Conservation (phyloP, 2,329 filamentous ascomycete species). For the Diplodia scrobiculata region DNA sequence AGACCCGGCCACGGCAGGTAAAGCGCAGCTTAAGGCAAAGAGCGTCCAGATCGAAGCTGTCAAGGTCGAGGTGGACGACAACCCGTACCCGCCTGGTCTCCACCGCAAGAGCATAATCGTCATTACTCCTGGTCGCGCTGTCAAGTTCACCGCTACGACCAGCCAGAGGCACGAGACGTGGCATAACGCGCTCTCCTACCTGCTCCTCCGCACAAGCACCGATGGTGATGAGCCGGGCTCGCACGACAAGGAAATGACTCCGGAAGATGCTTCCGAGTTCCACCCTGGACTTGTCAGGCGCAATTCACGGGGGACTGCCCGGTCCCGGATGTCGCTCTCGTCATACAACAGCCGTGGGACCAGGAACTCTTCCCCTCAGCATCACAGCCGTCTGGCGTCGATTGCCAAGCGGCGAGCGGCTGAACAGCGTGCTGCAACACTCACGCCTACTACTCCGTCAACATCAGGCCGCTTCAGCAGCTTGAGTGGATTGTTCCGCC, state of each 20-base stretch:
- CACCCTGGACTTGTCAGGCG: constrained; percentile 64
- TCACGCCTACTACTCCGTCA: constrained; percentile 43
- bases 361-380: constrained; percentile 43
- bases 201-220: constrained; percentile 72
- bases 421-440: constrained; percentile 16
- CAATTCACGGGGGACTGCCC: constrained; percentile 56
- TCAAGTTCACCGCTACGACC: constrained; percentile 94
- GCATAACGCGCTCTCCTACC: constrained; percentile 95
- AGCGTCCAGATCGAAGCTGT: constrained; percentile 93
- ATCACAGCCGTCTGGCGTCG: constrained; percentile 46
- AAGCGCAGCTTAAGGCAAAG: constrained; percentile 76
- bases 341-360: constrained; percentile 70
- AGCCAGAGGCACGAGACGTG: constrained; percentile 95
- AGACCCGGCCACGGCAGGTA: constrained; percentile 79
- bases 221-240: constrained; percentile 58
- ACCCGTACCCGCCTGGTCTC: constrained; percentile 89
- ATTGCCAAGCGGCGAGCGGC: constrained; percentile 25
- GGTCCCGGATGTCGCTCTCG: constrained; percentile 65
- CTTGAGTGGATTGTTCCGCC: constrained; percentile 52
- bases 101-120: constrained; percentile 93
- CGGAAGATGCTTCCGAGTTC: constrained; percentile 72
- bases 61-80: constrained; percentile 88
- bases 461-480: constrained; percentile 50
- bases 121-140: constrained; percentile 79
- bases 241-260: constrained; percentile 56